Conservation (phyloP, 805 yeast genomes). For the Cyberlindnera amylophila region DNA sequence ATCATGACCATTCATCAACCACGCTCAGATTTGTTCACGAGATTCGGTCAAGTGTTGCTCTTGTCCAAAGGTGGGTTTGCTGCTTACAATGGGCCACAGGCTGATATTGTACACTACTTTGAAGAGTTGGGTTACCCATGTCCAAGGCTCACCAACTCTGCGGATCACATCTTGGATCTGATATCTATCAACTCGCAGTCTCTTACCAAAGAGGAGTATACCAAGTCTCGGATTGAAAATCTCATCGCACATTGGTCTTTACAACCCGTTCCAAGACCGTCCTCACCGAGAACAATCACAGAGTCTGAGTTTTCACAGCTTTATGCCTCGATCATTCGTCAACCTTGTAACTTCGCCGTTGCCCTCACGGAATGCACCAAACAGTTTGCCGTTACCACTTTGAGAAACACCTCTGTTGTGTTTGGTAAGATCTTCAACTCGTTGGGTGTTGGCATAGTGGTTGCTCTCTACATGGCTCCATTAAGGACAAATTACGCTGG, state of each 20-base stretch:
- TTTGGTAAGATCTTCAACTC: conserved; percentile 65
- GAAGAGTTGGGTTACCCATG: conserved; percentile 46
- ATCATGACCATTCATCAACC: conserved; percentile 86
- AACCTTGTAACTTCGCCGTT: conserved; percentile 16
- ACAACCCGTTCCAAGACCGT: not conserved
- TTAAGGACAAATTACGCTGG: conserved; percentile 44
- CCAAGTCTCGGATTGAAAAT: conserved; percentile 17
- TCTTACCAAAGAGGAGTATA: conserved; percentile 12
- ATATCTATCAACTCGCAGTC: conserved; percentile 42
- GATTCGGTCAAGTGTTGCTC: conserved; percentile 69
- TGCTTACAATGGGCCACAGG: conserved; percentile 63
- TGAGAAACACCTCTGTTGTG: conserved; percentile 51
- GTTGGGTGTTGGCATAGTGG: conserved; percentile 62
- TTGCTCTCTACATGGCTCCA: conserved; percentile 66
- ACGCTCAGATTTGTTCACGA: conserved; percentile 58
- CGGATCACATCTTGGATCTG: conserved; percentile 72
- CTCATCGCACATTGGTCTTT: conserved; percentile 18
- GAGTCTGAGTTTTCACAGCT: conserved; percentile 11
- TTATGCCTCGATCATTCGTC: not conserved
- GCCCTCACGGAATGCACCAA: conserved; percentile 21
- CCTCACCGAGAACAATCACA: conserved; percentile 5
- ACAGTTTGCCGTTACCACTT: conserved; percentile 28
- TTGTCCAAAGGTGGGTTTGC: conserved; percentile 76
- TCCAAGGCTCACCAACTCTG: conserved; percentile 63
- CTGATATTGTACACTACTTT: conserved; percentile 47